Evolutionary conservation across 768 basidiomycete genomes (phyloP).

Genomic region (Leccinum subgranulosum): DNA sequence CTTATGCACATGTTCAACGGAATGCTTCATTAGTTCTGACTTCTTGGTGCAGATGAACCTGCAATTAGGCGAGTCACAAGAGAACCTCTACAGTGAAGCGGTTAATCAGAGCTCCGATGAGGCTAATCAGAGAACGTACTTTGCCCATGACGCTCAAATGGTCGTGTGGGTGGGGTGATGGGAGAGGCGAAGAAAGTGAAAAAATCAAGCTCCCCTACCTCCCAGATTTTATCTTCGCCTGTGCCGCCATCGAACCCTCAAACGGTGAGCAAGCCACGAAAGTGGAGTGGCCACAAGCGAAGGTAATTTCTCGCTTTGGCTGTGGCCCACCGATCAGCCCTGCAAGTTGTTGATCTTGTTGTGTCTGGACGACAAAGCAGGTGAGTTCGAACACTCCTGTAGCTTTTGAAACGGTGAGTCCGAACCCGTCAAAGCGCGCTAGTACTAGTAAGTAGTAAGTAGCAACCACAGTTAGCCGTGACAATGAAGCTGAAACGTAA

Average conservation of each 20-base stretch:
- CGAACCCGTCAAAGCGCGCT: too few species aligned
- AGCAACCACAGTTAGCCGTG: too few species aligned
- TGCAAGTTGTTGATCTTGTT: neutral
- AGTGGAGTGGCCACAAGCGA: neutral
- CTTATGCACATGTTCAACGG: neutral
- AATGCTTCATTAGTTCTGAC: neutral
- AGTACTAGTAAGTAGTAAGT: too few species aligned
- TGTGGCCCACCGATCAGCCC: neutral
- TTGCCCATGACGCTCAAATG: neutral
- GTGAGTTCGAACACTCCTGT: too few species aligned
- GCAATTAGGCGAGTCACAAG: neutral
- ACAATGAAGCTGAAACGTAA: too few species aligned
- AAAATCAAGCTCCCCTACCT: neutral
- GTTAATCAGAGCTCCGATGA: neutral
- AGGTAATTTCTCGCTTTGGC: neutral
- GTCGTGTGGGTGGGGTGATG: neutral
- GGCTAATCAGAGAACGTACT: neutral
- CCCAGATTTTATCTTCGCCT: neutral
- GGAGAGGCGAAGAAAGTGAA: neutral
- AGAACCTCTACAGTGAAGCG: neutral
- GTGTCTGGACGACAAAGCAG: too few species aligned
- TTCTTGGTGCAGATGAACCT: neutral
- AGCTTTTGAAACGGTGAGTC: too few species aligned
- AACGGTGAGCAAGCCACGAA: neutral
- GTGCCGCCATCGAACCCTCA: neutral